Conservation (phyloP, 768 basidiomycete species). For the Agaricus sinodeliciosus region DNA sequence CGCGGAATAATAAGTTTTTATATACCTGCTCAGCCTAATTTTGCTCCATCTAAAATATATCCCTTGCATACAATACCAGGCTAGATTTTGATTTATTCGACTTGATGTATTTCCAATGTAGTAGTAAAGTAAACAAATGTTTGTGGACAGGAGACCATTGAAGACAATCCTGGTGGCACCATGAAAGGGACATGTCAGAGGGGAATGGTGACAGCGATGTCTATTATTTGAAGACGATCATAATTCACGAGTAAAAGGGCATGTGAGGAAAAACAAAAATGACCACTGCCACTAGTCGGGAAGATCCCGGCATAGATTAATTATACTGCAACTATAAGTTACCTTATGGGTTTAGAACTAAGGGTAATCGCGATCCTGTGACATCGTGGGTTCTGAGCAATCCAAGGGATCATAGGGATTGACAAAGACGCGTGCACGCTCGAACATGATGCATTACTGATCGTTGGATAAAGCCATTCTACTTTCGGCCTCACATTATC, state of each 20-base stretch:
- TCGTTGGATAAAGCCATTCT: too few species aligned
- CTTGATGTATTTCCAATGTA: conserved; percentile 6
- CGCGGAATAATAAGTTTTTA: not conserved
- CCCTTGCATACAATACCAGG: conserved; percentile 7
- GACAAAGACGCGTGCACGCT: too few species aligned
- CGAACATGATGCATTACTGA: too few species aligned
- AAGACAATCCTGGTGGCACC: too few species aligned
- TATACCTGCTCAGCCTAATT: not conserved
- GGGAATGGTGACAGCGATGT: too few species aligned
- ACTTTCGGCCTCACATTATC: too few species aligned
- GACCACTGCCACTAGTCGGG: not conserved
- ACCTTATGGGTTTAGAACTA: conserved; percentile 5
- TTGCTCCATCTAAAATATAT: not conserved
- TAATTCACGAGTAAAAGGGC: too few species aligned
- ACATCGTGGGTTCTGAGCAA: conserved; percentile 17
- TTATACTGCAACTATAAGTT: not conserved
- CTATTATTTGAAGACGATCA: too few species aligned
- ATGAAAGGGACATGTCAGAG: too few species aligned
- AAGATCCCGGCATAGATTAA: too few species aligned
- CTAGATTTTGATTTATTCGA: conserved; percentile 4
- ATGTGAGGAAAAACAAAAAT: not conserved
- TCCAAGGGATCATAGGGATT: too few species aligned
- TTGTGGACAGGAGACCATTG: too few species aligned
- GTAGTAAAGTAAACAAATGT: not conserved
- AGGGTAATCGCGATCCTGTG: conserved; percentile 13